A percentile compares a stretch with the other conserved stretches of the same genome.
Evolutionary conservation across 108 stramenopile species (phyloP).

Genomic region (Schizochytrium sp.): DNA sequence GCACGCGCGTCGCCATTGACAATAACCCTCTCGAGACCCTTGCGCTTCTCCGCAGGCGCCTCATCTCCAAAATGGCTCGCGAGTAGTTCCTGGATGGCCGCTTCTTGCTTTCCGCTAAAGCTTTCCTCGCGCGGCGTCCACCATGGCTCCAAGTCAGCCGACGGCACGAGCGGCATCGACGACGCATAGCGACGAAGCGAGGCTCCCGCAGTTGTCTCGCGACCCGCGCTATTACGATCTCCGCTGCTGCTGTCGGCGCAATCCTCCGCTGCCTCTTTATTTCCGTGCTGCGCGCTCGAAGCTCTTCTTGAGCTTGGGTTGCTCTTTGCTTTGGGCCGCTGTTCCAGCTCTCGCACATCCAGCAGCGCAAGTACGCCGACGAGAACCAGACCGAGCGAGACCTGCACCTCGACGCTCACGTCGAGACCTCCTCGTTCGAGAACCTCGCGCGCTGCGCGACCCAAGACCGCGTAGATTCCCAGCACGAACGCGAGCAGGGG

Average conservation of each 20-base stretch:
- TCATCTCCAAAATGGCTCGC: neutral
- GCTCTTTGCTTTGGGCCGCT: neutral
- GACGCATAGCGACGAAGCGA: neutral
- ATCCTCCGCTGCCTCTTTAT: neutral
- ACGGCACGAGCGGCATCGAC: neutral
- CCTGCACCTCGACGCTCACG: neutral
- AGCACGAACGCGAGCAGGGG: neutral
- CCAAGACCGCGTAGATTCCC: neutral
- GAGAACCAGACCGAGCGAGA: neutral
- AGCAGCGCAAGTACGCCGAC: neutral
- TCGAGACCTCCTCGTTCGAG: neutral
- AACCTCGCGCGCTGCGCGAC: neutral
- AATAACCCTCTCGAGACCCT: neutral
- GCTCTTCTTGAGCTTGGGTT: neutral
- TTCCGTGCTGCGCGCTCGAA: neutral
- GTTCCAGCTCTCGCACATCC: neutral
- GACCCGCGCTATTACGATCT: no score
- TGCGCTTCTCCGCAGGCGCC: neutral
- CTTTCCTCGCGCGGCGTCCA: neutral
- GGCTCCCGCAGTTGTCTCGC: neutral
- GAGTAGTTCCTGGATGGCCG: neutral
- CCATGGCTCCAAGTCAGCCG: neutral
- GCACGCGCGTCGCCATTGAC: neutral
- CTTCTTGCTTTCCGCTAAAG: neutral
- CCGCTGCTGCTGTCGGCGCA: no score